phyloP scores from a whole-genome alignment of 1,139 yeast species.

The Torulaspora globosa region DNA sequence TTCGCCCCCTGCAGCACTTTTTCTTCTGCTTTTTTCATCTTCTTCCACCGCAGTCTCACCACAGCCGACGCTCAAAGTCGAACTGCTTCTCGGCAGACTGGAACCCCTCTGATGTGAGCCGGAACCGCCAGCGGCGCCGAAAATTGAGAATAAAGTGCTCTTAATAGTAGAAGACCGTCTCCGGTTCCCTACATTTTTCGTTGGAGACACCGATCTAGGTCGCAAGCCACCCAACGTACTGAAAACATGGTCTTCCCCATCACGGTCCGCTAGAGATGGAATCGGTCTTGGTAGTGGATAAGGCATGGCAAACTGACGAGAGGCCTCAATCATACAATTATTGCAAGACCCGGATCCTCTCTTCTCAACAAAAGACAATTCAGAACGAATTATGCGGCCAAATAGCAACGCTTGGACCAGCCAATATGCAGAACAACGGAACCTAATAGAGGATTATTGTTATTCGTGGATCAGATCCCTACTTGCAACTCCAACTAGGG shows the following conservation, averaged over 20 bases:
- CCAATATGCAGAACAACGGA: background rate
- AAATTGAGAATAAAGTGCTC: slow-evolving; percentile 26
- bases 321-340: background rate
- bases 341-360: background rate
- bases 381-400: background rate
- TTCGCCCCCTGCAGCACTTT: slow-evolving; percentile 8
- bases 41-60: background rate
- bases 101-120: slow-evolving; percentile 1
- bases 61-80: slow-evolving; percentile 7
- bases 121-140: slow-evolving; percentile 14
- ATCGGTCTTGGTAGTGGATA: slow-evolving; percentile 11
- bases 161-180: slow-evolving; percentile 24
- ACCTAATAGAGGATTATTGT: background rate
- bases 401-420: background rate
- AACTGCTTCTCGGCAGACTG: slow-evolving; percentile 7
- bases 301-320: slow-evolving; percentile 5
- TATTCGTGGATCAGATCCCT: background rate
- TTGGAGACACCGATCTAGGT: slow-evolving; percentile 6
- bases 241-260: slow-evolving; percentile 5
- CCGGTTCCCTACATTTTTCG: slow-evolving; percentile 4
- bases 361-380: background rate
- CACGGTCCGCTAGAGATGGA: slow-evolving; percentile 6
- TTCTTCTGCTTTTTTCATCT: slow-evolving; percentile 3
- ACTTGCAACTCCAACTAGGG: background rate
- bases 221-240: slow-evolving; percentile 1